A percentile compares a stretch with the other conserved stretches of the same genome.
Conservation (phyloP, 2,329 filamentous ascomycete species). For the Trichophyton schoenleinii region DNA sequence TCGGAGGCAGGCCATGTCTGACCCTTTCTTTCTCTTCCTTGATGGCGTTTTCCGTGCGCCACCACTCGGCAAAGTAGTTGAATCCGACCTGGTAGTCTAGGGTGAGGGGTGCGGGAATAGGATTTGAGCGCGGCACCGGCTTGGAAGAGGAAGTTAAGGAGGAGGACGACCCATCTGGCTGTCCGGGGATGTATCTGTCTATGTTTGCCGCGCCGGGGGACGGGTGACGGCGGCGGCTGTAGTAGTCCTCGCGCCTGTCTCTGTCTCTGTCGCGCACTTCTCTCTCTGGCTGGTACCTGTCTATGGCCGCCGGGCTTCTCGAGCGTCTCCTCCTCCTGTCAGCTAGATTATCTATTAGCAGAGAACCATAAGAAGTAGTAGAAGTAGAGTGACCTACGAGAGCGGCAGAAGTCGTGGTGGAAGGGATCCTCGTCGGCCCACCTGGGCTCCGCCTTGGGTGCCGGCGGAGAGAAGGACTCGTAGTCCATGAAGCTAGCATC, state of each 20-base stretch:
- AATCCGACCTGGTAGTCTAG: slow-evolving; percentile 55
- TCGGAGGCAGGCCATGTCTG: slow-evolving; percentile 43
- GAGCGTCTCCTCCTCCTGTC: slow-evolving; percentile 41
- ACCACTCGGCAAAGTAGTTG: slow-evolving; percentile 58
- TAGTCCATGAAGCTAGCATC: slow-evolving; percentile 16
- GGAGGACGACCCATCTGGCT: slow-evolving; percentile 28
- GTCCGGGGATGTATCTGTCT: slow-evolving; percentile 53
- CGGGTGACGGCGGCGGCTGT: slow-evolving; percentile 45
- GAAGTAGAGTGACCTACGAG: slow-evolving; percentile 25
- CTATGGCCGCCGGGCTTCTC: slow-evolving; percentile 49
- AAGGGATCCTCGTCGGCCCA: slow-evolving; percentile 31
- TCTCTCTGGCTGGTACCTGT: slow-evolving; percentile 49
- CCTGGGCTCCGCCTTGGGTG: slow-evolving; percentile 21
- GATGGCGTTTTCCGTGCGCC: slow-evolving; percentile 50
- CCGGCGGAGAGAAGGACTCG: slow-evolving; percentile 27
- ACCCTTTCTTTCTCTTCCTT: slow-evolving; percentile 52
- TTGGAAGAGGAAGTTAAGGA: slow-evolving; percentile 25
- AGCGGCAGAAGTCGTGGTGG: slow-evolving; percentile 34
- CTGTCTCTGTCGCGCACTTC: slow-evolving; percentile 18
- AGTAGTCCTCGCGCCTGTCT: slow-evolving; percentile 46
- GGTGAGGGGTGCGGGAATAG: slow-evolving; percentile 48
- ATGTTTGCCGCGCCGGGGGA: slow-evolving; percentile 46
- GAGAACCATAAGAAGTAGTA: neutral
- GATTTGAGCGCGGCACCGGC: slow-evolving; percentile 43
- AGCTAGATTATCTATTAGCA: neutral